Percentiles rank a stretch among this genome's conserved stretches.
These are phyloP conservation scores for Rhytidiadelphus loreus DNA, from an alignment of 225 moss, liverwort and hornwort genomes.

Conservation along the genomic window DNA sequence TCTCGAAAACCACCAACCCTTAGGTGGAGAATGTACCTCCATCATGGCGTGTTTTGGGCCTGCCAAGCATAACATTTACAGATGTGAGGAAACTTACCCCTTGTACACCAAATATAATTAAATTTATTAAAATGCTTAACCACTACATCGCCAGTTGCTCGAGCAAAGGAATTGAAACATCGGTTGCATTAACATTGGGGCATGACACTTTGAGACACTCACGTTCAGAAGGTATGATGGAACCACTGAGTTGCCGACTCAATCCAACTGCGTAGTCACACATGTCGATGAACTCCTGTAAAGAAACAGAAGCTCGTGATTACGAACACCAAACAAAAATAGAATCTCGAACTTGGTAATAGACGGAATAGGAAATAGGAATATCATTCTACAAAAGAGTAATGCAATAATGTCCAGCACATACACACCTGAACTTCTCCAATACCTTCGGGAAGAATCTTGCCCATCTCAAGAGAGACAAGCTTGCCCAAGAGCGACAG, in stretches of 20 bases:
- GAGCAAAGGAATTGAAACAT: neutral
- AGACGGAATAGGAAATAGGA: neutral
- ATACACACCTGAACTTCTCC: conserved; percentile 89
- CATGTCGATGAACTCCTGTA: conserved; percentile 96
- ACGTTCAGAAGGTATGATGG: conserved; percentile 97
- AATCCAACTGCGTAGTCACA: conserved; percentile 97
- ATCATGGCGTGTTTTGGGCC: conserved; percentile 90
- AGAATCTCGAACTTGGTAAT: neutral
- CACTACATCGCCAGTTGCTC: neutral
- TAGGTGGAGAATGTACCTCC: conserved; percentile 46
- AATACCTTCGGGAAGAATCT: conserved; percentile 84
- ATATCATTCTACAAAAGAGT: neutral
- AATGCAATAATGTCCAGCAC: neutral
- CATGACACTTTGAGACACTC: conserved; percentile 21
- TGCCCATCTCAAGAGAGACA: conserved; percentile 93
- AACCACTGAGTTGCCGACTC: conserved; percentile 92
- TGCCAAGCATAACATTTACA: conserved; percentile 18
- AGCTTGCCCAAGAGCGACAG: conserved; percentile 71
- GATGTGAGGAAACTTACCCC: neutral
- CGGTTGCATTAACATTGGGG: neutral
- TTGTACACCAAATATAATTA: neutral
- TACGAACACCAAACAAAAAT: neutral
- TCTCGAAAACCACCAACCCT: neutral
- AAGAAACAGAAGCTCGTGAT: neutral
- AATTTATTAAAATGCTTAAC: neutral